Evolutionary conservation across 208 protist genomes (phyloP).

Genomic region (Naegleria fowleri): DNA sequence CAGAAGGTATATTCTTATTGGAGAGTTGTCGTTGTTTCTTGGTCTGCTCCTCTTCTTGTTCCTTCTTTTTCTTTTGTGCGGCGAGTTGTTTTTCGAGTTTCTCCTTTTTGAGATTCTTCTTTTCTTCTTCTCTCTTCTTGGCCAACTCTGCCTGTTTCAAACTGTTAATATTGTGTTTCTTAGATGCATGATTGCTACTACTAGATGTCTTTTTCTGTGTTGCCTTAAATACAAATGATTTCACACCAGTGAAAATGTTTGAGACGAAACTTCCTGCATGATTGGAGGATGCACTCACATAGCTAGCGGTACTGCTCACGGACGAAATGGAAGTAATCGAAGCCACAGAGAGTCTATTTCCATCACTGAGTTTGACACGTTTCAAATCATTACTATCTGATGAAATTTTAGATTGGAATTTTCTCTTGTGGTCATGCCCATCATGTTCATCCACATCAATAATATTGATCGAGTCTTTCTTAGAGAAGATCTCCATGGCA

Average conservation of each 20-base stretch:
- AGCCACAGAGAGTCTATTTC: background rate
- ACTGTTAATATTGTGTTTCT: background rate
- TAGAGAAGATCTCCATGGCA: background rate
- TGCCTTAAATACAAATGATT: background rate
- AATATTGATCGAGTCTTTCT: background rate
- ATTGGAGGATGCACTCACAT: background rate
- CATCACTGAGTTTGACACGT: background rate
- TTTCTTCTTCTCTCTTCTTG: constrained; percentile 14
- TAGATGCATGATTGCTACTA: background rate
- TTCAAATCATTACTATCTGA: background rate
- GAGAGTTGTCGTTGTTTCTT: background rate
- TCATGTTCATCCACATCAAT: background rate
- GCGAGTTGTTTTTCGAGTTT: background rate
- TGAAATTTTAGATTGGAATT: background rate
- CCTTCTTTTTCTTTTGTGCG: background rate
- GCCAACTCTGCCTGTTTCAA: background rate
- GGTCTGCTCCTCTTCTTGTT: background rate
- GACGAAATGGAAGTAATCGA: background rate
- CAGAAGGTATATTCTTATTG: background rate
- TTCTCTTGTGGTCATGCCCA: background rate
- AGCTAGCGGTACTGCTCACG: background rate
- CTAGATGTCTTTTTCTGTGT: background rate
- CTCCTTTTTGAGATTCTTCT: background rate
- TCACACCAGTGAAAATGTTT: background rate
- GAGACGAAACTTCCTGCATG: background rate